A percentile compares a stretch with the other conserved stretches of the same genome.
Conservation (phyloP, 352 stramenopile species). For the Pythium biforme region DNA sequence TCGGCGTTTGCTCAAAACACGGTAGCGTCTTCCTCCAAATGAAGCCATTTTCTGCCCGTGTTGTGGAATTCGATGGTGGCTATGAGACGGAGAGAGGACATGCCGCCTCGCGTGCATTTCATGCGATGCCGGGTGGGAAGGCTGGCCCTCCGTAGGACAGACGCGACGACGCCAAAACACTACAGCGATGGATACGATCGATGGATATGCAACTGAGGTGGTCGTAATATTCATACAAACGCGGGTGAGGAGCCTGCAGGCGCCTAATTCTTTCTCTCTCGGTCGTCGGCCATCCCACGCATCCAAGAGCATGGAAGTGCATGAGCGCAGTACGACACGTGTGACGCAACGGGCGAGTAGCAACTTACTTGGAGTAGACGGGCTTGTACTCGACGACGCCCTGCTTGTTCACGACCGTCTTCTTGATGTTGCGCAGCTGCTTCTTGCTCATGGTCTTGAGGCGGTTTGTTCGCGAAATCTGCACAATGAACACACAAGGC, state of each 20-base stretch:
- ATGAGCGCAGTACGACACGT: too few relatives aligned
- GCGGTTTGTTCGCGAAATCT: conserved; percentile 85
- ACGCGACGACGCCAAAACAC: not conserved
- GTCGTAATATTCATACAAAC: conserved; percentile 7
- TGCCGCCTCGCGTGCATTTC: not conserved
- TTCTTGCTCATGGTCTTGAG: conserved; percentile 94
- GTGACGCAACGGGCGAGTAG: not conserved
- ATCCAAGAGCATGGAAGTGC: not conserved
- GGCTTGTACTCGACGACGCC: conserved; percentile 88
- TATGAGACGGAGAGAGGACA: not conserved
- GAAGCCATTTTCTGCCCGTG: not conserved
- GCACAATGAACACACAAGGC: conserved; percentile 13
- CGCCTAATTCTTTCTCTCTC: too few relatives aligned
- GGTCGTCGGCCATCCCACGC: not conserved
- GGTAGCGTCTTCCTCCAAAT: not conserved
- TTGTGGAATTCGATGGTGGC: not conserved
- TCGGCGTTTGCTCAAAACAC: not conserved
- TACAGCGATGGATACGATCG: not conserved
- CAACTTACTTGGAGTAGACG: conserved; percentile 77
- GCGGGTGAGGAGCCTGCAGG: not conserved
- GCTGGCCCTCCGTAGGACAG: not conserved
- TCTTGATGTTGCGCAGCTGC: conserved; percentile 90
- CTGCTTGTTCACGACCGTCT: conserved; percentile 91
- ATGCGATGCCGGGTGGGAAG: not conserved
- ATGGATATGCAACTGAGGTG: not conserved